Evolutionary conservation across 1,284 basidiomycete genomes (phyloP), one percentile per base, ranked within the genome.

Genomic region (Vanrija sp.): DNA sequence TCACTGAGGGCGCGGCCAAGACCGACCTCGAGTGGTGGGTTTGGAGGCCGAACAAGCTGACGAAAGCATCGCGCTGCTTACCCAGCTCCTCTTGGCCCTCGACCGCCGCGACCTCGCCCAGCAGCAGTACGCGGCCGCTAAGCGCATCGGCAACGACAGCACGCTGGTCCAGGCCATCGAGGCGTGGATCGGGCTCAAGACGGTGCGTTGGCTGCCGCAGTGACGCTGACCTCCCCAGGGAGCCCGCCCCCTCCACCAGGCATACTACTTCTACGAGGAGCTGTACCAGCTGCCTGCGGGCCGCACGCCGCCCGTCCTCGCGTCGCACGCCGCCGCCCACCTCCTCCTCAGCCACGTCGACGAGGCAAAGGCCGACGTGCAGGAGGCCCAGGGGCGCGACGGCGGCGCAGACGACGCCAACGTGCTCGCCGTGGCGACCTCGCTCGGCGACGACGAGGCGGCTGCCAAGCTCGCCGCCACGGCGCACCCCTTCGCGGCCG

Each of bases 181-280:
- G 77, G 88, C 92, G 9, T 85, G 85, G 57, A 87, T 96, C 55
- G 86, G 86, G 14, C 82, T 96, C 54, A 84, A 85, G 46, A 87
- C 88, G 1, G 89, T 88, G 18, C 81, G 85, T 65, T 9, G 18
- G 16, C 20, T 16, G n/a, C n/a, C 22, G 10, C 38, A 8, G 24
- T 10, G 25, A 15, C n/a, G 10, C 48, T 36, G 37, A 39, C 25
- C 18, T 42, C 22, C 10, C 39, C 84, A 90, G 72, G 75, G 74
- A 36, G 61, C 67, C 2, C 63, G 72, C 56, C 67, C 73, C 0
- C 63, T 77, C 38, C 69, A 74, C 72, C 65, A 89, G 87, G 78
- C 79, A 80, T 80, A 84, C 71, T 89, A 92, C 54, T 93, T 92
- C 76, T 96, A 89, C 76, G 89, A 90, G 44, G 93, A 97, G 71